A percentile compares a stretch with the other conserved stretches of the same genome.
Evolutionary conservation across 371 early-diverging fungal species (phyloP).

Genomic region (Catenaria anguillulae): DNA sequence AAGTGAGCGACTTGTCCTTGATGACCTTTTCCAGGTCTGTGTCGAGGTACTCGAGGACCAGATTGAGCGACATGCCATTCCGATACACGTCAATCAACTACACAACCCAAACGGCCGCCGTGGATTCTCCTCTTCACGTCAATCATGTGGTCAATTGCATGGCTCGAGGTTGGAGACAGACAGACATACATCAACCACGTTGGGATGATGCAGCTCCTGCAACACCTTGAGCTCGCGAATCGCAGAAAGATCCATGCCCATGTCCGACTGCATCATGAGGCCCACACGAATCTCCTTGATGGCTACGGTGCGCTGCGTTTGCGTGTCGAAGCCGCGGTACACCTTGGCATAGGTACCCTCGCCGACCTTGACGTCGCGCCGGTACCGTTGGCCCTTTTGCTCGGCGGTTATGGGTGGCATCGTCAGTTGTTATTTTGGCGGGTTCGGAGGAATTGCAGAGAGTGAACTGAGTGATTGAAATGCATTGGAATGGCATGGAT

Average conservation of each 20-base stretch:
- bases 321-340: constrained; percentile 43
- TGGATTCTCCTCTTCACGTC: too few species aligned
- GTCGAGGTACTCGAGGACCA: constrained; percentile 92
- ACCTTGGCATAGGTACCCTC: constrained; percentile 94
- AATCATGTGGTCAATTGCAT: neutral
- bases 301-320: constrained; percentile 50
- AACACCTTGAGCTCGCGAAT: constrained; percentile 95
- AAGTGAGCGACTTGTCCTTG: constrained; percentile 80
- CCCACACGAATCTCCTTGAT: constrained; percentile 92
- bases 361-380: constrained; percentile 73
- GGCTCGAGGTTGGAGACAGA: neutral
- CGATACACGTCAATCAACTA: constrained; percentile 84
- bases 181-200: constrained; percentile 59
- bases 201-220: constrained; percentile 82
- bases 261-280: constrained; percentile 56
- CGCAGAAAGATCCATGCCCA: constrained; percentile 80
- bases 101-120: too few species aligned
- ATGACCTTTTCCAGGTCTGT: constrained; percentile 96
- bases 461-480: too few species aligned
- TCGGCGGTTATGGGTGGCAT: too few species aligned
- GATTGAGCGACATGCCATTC: constrained; percentile 78
- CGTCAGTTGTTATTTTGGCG: too few species aligned
- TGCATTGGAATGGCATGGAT: too few species aligned
- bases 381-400: constrained; percentile 29
- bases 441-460: too few species aligned